Conservation (phyloP, 108 stramenopile genomes). For the Schizochytrium sp. region DNA sequence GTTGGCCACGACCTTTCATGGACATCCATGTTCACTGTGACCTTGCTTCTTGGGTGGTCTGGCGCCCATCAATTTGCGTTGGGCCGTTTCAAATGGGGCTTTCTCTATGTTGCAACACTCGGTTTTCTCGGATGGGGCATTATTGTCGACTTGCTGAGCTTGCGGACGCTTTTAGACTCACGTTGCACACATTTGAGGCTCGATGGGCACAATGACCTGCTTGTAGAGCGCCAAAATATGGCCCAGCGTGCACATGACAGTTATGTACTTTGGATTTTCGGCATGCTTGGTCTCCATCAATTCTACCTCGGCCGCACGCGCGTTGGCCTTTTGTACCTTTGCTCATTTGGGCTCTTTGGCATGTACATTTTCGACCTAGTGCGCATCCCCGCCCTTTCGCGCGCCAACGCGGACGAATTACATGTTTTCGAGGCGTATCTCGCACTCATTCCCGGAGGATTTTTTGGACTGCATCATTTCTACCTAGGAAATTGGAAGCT, state of each 20-base stretch:
- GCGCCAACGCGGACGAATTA: no score
- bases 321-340: neutral
- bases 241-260: neutral
- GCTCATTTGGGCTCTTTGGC: neutral
- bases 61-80: neutral
- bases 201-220: neutral
- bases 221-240: neutral
- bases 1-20: no score
- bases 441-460: neutral
- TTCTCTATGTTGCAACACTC: neutral
- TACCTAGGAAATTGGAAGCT: neutral
- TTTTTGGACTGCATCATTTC: neutral
- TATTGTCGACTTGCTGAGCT: neutral
- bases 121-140: slow-evolving; percentile 4
- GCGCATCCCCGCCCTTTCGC: neutral
- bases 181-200: neutral
- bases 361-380: neutral
- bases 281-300: neutral
- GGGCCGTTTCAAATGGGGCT: neutral
- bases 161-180: neutral
- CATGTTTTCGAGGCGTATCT: neutral
- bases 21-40: neutral
- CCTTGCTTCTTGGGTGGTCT: neutral
- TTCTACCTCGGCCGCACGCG: neutral
- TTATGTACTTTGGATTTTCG: neutral